Evolutionary conservation across 305 asterid species (phyloP).

Genomic region (Ruellia speciosa): DNA sequence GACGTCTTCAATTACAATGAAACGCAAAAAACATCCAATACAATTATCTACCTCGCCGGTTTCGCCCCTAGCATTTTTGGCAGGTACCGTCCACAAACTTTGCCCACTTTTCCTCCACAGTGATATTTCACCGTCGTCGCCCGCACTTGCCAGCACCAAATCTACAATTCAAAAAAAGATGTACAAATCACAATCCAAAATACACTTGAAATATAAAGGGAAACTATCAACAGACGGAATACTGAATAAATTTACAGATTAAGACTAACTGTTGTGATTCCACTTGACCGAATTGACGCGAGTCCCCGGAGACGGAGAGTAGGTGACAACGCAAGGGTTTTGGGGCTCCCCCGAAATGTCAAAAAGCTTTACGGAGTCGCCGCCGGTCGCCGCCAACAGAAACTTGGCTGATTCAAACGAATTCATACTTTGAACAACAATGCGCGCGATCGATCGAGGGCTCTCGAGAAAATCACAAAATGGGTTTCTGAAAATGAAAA

Average conservation of each 20-base stretch:
- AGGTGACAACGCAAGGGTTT: conserved; percentile 77
- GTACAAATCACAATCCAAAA: background rate
- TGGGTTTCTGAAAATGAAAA: background rate
- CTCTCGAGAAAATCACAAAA: conserved; percentile 19
- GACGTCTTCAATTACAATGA: background rate
- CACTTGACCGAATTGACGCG: conserved; percentile 86
- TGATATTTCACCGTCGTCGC: conserved; percentile 76
- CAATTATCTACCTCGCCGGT: conserved; percentile 61
- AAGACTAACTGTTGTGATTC: conserved; percentile 84
- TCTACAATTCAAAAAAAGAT: conserved; percentile 30
- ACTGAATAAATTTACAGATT: conserved; percentile 2
- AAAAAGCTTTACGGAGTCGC: conserved; percentile 88
- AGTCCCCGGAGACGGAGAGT: conserved; percentile 69
- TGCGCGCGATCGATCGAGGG: conserved; percentile 8
- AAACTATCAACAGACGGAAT: background rate
- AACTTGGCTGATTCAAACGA: conserved; percentile 38
- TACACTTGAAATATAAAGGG: background rate
- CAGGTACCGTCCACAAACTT: conserved; percentile 80
- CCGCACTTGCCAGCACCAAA: conserved; percentile 95
- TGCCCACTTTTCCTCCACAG: conserved; percentile 82
- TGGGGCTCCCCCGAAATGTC: conserved; percentile 78
- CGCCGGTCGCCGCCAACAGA: conserved; percentile 76
- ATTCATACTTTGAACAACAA: conserved; percentile 28
- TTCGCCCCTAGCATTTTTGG: conserved; percentile 55
- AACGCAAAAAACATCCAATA: conserved; percentile 8